Base-by-base conservation (phyloP, 225 moss, liverwort and hornwort genomes). In the Bryoerythrophyllum caledonicum region DNA sequence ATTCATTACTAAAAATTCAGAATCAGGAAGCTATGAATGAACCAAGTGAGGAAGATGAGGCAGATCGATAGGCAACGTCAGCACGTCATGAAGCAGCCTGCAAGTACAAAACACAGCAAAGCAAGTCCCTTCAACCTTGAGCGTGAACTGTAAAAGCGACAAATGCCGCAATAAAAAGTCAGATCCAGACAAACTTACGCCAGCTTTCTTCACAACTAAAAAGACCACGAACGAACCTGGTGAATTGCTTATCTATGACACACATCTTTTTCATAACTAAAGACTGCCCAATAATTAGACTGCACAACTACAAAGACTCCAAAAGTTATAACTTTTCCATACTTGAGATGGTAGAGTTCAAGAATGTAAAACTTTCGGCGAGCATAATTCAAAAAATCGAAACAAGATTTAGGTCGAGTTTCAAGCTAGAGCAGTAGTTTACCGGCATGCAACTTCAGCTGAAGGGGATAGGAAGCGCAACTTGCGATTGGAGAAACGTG, bases 401-500 rank as follows among this genome's bases (percentile, higher is more conserved):
- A 76, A 68, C 41, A 76, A 62, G 16, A 48, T 21, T 21, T 3
- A 55, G 54, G 23, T 61, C 5, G 6, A 67, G 44, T n/a, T 66
- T 67, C 60, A 19, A 55, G 19, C 11, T 51, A 49, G n/a, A 3
- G 66, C 30, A 74, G 49, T 30, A 54, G 27, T 56, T 76, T 82
- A 96, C 96, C 86, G 82, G 53, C 78, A 72, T 2, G 84, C 73
- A 75, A 83, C 90, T 68, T 91, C 90, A 5, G 88, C 44, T 46
- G 89, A 77, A 59, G 93, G 93, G 37, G 90, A 86, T 43, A 90
- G 81, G 48, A 93, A 91, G 68, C 95, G 91, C 73, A 99, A 78
- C 82, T 94, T 94, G 63, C 95, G 85, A 84, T 99, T 90, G 10
- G 97, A 99, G 84, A 99, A 99, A n/a, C 97, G 90, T 53, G 97